Evolutionary conservation across 2,329 filamentous ascomycete genomes (phyloP), one percentile per base, ranked within the genome.

Genomic region (Colletotrichum tropicale): DNA sequence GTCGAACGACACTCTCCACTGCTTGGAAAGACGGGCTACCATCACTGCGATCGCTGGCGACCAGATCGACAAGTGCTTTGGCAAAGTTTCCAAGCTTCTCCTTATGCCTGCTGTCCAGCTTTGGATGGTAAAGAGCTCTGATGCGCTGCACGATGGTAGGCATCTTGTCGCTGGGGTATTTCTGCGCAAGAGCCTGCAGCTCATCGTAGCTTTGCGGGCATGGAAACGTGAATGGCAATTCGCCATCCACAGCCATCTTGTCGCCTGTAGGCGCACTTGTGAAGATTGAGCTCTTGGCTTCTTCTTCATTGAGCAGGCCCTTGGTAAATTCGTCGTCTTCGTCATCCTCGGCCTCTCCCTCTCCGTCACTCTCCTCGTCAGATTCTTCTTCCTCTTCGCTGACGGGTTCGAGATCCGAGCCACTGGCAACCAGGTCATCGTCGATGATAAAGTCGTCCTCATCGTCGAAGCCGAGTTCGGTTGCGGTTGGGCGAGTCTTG

Each of bases 391-490:
- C 88, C 55, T 90, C 89, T 48, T 88, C 89, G 9, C 88, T 88
- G 21, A 89, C 85, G 6, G 88, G 86, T 32, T 93, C 91, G n/a
- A 92, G 81, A 52, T 93, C 92, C 8, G 95, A 96, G 48, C 93
- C 94, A 79, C 93, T 96, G 15, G 96, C 96, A 38, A 98, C 90
- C 18, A 98, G 89, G 81, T 98, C 94, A 77, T 97, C 95, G 75
- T 98, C 96, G 77, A 98, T 93, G 30, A 96, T 83, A 80, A 98
- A 98, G 80, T 98, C 95, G 80, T 98, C 96, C 82, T 98, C 96
- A 79, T 98, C 96, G 78, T 98, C 96, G 38, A 98, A 93, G 8
- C 93, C 94, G 21, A 96, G 84, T 74, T 93, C 90, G 13, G 90
- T 88, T 5, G 89, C 90, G 9, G 91, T 92, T 36, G 88, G 88